Conservation (phyloP, 2,329 filamentous ascomycete genomes). For the Lasiodiplodia sp. region DNA sequence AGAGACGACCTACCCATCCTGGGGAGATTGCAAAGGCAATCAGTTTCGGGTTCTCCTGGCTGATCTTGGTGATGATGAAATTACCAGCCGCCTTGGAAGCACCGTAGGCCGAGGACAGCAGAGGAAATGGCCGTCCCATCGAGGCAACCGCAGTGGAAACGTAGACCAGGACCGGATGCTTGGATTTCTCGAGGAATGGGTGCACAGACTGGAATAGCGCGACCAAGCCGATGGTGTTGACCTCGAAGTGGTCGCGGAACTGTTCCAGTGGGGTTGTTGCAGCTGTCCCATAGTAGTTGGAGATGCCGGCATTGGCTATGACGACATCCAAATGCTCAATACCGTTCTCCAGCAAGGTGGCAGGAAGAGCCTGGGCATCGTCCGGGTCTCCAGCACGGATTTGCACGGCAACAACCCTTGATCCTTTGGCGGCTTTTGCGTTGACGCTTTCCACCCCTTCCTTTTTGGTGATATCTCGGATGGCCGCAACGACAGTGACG, state of each 20-base stretch:
- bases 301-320: conserved; percentile 12
- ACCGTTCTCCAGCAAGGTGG: neutral
- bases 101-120: conserved; percentile 30
- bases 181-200: conserved; percentile 42
- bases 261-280: neutral
- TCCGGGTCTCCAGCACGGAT: conserved; percentile 3
- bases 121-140: neutral
- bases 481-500: neutral
- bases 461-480: conserved; percentile 17
- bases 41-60: conserved; percentile 30
- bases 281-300: conserved; percentile 14
- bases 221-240: conserved; percentile 51
- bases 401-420: conserved; percentile 12
- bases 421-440: conserved; percentile 16
- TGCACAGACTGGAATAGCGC: conserved; percentile 43
- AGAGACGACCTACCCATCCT: conserved; percentile 31
- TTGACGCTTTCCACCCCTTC: conserved; percentile 12
- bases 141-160: conserved; percentile 7
- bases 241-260: conserved; percentile 21
- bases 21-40: conserved; percentile 29
- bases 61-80: conserved; percentile 27
- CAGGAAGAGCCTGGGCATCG: conserved; percentile 1
- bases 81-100: conserved; percentile 31
- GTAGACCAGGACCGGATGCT: conserved; percentile 7
- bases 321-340: conserved; percentile 13